These are phyloP conservation scores for Didymella pinodella DNA, from an alignment of 2,329 filamentous ascomycete genomes.

Conservation along the genomic window DNA sequence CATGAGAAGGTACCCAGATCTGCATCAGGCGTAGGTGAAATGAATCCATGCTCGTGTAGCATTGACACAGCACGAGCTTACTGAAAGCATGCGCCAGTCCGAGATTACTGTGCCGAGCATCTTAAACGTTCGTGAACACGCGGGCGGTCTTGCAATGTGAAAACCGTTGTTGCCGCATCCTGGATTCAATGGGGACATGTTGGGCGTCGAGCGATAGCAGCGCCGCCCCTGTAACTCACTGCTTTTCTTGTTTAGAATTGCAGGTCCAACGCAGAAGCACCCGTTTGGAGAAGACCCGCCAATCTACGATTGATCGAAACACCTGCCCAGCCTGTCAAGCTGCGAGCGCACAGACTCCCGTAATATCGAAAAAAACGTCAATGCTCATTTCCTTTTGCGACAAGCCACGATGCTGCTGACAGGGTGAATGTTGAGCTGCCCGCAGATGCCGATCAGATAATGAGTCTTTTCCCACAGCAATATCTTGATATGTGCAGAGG, in stretches of 20 bases:
- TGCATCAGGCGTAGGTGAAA: conserved; percentile 18
- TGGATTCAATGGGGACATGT: not conserved
- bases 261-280: conserved; percentile 9
- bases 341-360: conserved; percentile 16
- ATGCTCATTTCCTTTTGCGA: not conserved
- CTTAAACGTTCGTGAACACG: conserved; percentile 2
- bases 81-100: conserved; percentile 17
- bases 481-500: not conserved
- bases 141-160: not conserved
- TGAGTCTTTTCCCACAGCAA: not conserved
- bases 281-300: conserved; percentile 4
- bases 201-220: not conserved
- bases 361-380: conserved; percentile 17
- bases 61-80: conserved; percentile 22
- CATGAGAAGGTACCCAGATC: conserved; percentile 10
- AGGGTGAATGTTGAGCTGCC: not conserved
- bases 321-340: conserved; percentile 2
- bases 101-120: conserved; percentile 14
- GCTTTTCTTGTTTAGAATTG: conserved; percentile 11
- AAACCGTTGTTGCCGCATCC: not conserved
- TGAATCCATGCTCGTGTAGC: conserved; percentile 12
- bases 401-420: conserved; percentile 2
- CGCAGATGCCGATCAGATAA: not conserved
- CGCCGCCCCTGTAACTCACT: conserved; percentile 8
- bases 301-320: conserved; percentile 15